A percentile compares a stretch with the other conserved stretches of the same genome.
Conservation (phyloP, 2,329 filamentous ascomycete genomes). For the Beauveria sp. region DNA sequence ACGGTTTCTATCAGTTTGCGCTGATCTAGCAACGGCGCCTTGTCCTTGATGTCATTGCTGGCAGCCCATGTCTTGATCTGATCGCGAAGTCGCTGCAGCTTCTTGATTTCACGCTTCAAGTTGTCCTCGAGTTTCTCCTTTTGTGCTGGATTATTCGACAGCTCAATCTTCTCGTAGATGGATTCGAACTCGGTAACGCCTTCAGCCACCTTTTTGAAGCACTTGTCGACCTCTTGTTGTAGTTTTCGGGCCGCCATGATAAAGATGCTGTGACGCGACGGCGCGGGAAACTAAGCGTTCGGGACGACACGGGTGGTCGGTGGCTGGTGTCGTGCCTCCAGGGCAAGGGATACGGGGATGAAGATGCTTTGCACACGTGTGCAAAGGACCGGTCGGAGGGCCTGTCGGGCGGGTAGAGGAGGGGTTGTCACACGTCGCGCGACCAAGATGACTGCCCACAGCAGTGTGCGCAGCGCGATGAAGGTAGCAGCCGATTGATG, state of each 20-base stretch:
- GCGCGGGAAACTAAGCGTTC: background rate
- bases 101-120: conserved; percentile 99
- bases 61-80: conserved; percentile 99
- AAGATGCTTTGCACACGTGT: conserved; percentile 2
- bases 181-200: conserved; percentile 86
- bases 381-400: background rate
- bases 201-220: conserved; percentile 97
- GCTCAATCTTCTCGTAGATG: conserved; percentile 97
- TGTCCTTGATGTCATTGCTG: conserved; percentile 99
- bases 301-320: background rate
- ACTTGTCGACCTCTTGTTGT: conserved; percentile 97
- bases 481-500: background rate
- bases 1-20: conserved; percentile 97
- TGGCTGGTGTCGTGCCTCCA: background rate
- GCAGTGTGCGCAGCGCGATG: conserved; percentile 6
- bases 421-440: conserved; percentile 5
- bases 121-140: conserved; percentile 98
- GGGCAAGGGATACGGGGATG: background rate
- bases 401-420: background rate
- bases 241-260: conserved; percentile 93
- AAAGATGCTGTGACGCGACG: conserved; percentile 17
- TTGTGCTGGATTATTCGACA: conserved; percentile 85
- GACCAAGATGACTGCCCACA: conserved; percentile 1
- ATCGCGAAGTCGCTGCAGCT: conserved; percentile 91
- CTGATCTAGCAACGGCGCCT: conserved; percentile 87